Evolutionary conservation across 495 filamentous ascomycete species (phyloP).

Genomic region (Trichoderma parareesei): DNA sequence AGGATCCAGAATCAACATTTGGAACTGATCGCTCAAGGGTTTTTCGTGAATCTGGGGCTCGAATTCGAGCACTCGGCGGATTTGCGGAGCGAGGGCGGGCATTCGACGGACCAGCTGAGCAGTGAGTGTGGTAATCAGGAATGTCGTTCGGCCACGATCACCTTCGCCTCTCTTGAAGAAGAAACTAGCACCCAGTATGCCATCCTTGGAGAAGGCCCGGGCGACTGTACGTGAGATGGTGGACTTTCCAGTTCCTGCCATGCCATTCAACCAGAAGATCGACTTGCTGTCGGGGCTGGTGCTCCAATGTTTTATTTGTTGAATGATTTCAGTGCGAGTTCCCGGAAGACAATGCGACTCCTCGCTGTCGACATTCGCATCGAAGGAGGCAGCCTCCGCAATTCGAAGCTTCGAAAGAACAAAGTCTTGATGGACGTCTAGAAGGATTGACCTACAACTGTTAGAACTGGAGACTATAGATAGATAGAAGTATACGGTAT

Average conservation of each 20-base stretch:
- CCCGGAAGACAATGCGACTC: constrained; percentile 17
- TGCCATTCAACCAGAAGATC: constrained; percentile 40
- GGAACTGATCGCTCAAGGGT: constrained; percentile 37
- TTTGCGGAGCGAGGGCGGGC: constrained; percentile 19
- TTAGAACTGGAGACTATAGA: not conserved
- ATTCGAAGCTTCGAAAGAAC: constrained; percentile 4
- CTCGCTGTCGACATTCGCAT: constrained; percentile 23
- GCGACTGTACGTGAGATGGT: constrained; percentile 38
- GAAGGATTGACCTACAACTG: not conserved
- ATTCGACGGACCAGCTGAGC: constrained; percentile 28
- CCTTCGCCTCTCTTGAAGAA: constrained; percentile 45
- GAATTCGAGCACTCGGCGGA: constrained; percentile 30
- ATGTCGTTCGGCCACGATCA: constrained; percentile 31
- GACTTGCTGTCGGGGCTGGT: constrained; percentile 14
- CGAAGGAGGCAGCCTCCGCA: constrained; percentile 17
- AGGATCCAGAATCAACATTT: constrained; percentile 39
- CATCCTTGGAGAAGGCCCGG: constrained; percentile 11
- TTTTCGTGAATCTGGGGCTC: constrained; percentile 31
- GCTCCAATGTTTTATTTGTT: constrained; percentile 14
- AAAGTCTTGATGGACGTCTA: not conserved
- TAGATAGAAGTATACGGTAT: not conserved
- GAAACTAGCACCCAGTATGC: constrained; percentile 33
- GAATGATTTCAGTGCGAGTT: constrained; percentile 21
- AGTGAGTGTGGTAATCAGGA: constrained; percentile 39
- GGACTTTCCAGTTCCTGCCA: constrained; percentile 41